phyloP scores from a whole-genome alignment of 2,329 filamentous ascomycete genomes.

The Alternaria sp. region DNA sequence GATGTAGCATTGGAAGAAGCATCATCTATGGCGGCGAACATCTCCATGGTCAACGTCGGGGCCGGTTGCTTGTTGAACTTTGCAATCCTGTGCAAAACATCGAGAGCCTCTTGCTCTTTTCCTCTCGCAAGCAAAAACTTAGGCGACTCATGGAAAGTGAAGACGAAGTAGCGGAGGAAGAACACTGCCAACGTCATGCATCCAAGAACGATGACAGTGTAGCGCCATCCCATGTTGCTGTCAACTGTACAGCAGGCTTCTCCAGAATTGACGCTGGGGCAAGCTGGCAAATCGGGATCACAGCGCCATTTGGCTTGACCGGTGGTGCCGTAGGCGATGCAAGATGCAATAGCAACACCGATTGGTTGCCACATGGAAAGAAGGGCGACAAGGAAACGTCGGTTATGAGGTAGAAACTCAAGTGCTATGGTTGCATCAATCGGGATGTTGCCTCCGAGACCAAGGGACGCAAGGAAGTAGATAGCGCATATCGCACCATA shows the following conservation, averaged over 20 bases:
- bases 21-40: conserved; percentile 39
- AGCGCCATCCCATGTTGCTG: conserved; percentile 46
- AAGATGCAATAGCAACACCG: conserved; percentile 39
- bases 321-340: conserved; percentile 39
- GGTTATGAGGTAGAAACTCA: conserved; percentile 39
- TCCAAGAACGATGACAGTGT: conserved; percentile 40
- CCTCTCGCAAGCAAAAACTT: conserved; percentile 40
- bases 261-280: conserved; percentile 14
- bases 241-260: conserved; percentile 15
- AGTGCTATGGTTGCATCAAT: conserved; percentile 41
- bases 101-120: conserved; percentile 38
- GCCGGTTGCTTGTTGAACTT: conserved; percentile 39
- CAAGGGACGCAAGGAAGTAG: conserved; percentile 39
- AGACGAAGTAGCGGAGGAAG: conserved; percentile 40
- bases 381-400: conserved; percentile 39
- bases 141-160: conserved; percentile 41
- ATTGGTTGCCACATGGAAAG: conserved; percentile 45
- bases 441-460: conserved; percentile 40
- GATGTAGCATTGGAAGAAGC: conserved; percentile 12
- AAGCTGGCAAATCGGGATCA: conserved; percentile 28
- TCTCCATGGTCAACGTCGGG: conserved; percentile 35
- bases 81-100: conserved; percentile 39
- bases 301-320: conserved; percentile 38
- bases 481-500: conserved; percentile 41
- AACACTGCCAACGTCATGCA: conserved; percentile 39